Conservation (phyloP, 2,329 filamentous ascomycete species). For the Aspergillus ruber region DNA sequence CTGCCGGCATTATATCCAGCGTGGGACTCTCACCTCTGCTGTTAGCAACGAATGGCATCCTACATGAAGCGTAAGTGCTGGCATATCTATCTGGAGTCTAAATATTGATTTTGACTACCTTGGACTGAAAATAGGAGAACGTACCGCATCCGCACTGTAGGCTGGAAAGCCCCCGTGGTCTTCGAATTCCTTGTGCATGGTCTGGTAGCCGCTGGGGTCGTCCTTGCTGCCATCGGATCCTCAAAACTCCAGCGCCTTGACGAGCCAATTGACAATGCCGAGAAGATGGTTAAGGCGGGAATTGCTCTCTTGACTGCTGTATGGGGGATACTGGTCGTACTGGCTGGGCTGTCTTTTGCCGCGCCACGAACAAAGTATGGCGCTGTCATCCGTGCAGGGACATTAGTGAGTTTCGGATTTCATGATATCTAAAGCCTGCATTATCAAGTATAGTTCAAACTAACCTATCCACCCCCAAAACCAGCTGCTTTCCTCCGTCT, state of each 20-base stretch:
- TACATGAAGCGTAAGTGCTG: conserved; percentile 28
- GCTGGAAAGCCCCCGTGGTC: neutral
- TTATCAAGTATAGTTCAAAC: too few species aligned
- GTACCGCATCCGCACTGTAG: conserved; percentile 10
- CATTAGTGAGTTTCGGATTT: neutral
- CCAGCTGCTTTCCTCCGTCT: conserved; percentile 9
- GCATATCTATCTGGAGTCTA: neutral
- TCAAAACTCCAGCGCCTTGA: conserved; percentile 7
- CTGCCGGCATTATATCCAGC: conserved; percentile 30
- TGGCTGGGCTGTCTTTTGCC: conserved; percentile 5
- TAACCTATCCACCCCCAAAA: too few species aligned
- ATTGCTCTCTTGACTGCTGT: conserved; percentile 7
- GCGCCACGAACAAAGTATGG: neutral
- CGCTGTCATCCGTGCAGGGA: neutral
- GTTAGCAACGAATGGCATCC: conserved; percentile 21
- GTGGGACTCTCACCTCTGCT: conserved; percentile 36
- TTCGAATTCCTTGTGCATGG: conserved; percentile 9
- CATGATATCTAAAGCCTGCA: neutral
- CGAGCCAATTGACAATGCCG: conserved; percentile 3
- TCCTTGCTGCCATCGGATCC: conserved; percentile 9
- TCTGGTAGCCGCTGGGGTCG: conserved; percentile 9
- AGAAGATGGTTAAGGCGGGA: conserved; percentile 8
- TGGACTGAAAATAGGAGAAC: conserved; percentile 5
- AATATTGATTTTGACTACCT: neutral
- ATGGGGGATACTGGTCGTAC: conserved; percentile 9